Percentiles rank a stretch among this genome's conserved stretches.
phyloP scores from a whole-genome alignment of 164 flowering plant species.

The Nelumbo lutea region DNA sequence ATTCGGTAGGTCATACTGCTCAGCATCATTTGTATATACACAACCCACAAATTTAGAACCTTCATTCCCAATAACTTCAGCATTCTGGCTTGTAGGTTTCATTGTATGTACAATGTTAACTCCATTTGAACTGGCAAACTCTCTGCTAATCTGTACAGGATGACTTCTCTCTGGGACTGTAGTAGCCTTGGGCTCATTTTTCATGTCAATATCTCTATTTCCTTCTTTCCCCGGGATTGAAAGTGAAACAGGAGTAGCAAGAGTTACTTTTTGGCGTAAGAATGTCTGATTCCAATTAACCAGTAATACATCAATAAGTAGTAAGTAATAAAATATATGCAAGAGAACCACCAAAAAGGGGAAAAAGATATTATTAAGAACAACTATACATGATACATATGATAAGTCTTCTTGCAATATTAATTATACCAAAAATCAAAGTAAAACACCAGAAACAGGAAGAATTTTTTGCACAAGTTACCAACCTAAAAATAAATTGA shows the following conservation, averaged over 20 bases:
- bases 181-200: constrained; percentile 16
- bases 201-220: constrained; percentile 19
- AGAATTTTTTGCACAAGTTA: background rate
- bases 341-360: constrained; percentile 38
- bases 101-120: constrained; percentile 9
- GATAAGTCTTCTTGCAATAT: too few relatives aligned
- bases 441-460: background rate
- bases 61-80: constrained; percentile 18
- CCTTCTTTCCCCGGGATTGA: constrained; percentile 22
- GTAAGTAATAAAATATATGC: constrained; percentile 29
- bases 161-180: constrained; percentile 13
- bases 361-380: constrained; percentile 5
- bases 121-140: constrained; percentile 13
- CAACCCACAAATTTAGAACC: constrained; percentile 19
- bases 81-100: constrained; percentile 11
- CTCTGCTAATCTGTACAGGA: constrained; percentile 9
- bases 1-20: constrained; percentile 11
- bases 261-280: constrained; percentile 76
- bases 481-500: background rate
- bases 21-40: constrained; percentile 14
- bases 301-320: constrained; percentile 3
- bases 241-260: constrained; percentile 40
- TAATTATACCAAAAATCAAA: too few relatives aligned
- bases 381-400: background rate
- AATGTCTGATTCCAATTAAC: constrained; percentile 51